Evolutionary conservation across 345 rosid species (phyloP), one percentile per base, ranked within the genome.

Genomic region (Kernera saxatilis): DNA sequence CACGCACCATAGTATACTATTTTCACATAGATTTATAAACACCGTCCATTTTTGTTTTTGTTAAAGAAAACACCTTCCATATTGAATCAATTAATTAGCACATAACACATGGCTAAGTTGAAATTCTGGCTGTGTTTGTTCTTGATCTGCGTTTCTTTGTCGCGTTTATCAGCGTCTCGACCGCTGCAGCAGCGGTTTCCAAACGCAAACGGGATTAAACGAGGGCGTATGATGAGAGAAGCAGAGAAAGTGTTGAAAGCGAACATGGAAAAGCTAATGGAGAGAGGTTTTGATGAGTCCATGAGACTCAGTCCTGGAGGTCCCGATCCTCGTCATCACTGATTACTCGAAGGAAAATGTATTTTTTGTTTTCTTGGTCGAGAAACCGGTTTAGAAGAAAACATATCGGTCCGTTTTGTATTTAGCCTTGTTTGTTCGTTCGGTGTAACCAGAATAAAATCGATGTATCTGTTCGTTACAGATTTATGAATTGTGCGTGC

Each of bases 251-350:
- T 78, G 54, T 66, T 83, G 78, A 72, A 77, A 36, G 80, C 74
- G 22, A 87, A 84, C 70, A 65, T 82, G 26, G 18, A 32, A 18
- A 82, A 83, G 69, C 79, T 81, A 22, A 49, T 45, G 41, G 85
- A 84, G 37, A 74, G n/a, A 55, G 78, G 67, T 64, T 67, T 76
- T 15, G 14, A 46, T 46, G 64, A 78, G 44, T 62, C 96, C 36
- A 67, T 62, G 27, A 49, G 89, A 51, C 61, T 73, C 0, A 85
- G 89, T 71, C 96, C 92, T 13, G 96, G 96, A 11, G 90, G 96
- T 41, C 90, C 89, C 15, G 87, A 87, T 70, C 89, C 86, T 18
- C 85, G 80, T 41, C 96, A 89, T 67, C 89, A 87, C 62, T 82
- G 69, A 69, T 30, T 46, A 29, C 1, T 35, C 13, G 53, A 46